Percentiles rank a stretch among this genome's conserved stretches.
Evolutionary conservation across 83 land plant genomes (phyloP).

Genomic region (Diphasiastrum complanatum): DNA sequence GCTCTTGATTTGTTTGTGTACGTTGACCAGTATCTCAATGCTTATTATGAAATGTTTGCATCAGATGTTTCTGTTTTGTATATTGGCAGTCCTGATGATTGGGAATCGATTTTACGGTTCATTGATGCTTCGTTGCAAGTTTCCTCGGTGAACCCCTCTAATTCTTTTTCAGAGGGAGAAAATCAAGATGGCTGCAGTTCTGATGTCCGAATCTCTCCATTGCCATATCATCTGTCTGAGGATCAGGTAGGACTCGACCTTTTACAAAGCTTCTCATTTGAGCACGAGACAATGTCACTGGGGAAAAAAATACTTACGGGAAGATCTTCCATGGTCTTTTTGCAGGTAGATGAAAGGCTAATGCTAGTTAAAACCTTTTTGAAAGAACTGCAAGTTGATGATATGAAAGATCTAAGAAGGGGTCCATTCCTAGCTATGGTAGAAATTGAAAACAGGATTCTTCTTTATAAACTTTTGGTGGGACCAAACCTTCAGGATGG

Average conservation of each 20-base stretch:
- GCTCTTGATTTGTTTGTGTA: no score
- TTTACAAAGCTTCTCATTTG: not conserved
- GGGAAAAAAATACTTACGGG: not conserved
- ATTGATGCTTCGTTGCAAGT: slow-evolving; percentile 54
- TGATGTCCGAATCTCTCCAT: slow-evolving; percentile 16
- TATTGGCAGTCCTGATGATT: slow-evolving; percentile 78
- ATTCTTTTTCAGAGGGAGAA: no score
- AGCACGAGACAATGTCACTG: not conserved
- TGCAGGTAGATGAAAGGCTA: slow-evolving; percentile 65
- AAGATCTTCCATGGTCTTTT: not conserved
- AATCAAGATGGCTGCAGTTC: no score
- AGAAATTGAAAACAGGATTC: slow-evolving; percentile 73
- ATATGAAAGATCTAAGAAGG: slow-evolving; percentile 39
- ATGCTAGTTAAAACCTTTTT: slow-evolving; percentile 44
- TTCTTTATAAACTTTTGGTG: slow-evolving; percentile 18
- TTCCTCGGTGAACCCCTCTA: no score
- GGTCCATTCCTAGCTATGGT: slow-evolving; percentile 68
- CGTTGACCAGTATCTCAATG: no score
- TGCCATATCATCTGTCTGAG: slow-evolving; percentile 28
- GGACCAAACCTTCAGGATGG: slow-evolving; percentile 24
- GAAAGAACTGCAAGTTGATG: slow-evolving; percentile 40
- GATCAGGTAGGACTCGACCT: slow-evolving; percentile 39
- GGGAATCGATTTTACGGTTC: slow-evolving; percentile 69
- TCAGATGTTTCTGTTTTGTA: not conserved
- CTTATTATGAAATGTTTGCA: no score